These are phyloP conservation scores for Coemansia furcata DNA, from an alignment of 192 early-diverging fungal species.

Conservation along the genomic window DNA sequence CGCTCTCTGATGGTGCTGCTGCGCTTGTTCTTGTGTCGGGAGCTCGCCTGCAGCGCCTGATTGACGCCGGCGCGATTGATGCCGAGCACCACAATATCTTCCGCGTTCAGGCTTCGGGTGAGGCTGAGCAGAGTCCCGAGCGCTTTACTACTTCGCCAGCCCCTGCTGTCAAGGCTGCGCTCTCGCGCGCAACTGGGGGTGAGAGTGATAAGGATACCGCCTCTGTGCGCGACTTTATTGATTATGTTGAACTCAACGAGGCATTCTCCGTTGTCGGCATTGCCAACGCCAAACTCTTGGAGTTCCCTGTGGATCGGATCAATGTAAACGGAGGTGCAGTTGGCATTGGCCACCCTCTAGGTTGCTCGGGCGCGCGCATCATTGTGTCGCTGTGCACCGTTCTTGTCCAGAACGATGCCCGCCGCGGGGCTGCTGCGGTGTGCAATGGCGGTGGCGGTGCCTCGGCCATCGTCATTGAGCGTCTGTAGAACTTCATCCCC, in stretches of 20 bases:
- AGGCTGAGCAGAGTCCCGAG: constrained; percentile 70
- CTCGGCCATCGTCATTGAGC: constrained; percentile 77
- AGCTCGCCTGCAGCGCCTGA: constrained; percentile 52
- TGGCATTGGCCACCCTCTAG: constrained; percentile 96
- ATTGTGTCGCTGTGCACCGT: constrained; percentile 77
- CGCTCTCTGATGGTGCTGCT: constrained; percentile 77
- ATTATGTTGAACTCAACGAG: constrained; percentile 82
- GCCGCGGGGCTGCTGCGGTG: constrained; percentile 87
- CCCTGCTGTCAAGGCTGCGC: constrained; percentile 74
- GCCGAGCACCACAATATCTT: constrained; percentile 26
- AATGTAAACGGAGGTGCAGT: constrained; percentile 97
- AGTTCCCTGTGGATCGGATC: constrained; percentile 70
- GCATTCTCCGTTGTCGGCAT: constrained; percentile 81
- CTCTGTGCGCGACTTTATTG: constrained; percentile 59
- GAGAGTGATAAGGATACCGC: constrained; percentile 46
- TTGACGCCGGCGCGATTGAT: constrained; percentile 40
- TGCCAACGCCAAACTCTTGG: constrained; percentile 82
- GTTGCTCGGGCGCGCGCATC: constrained; percentile 90
- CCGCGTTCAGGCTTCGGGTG: constrained; percentile 66
- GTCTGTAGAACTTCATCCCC: constrained; percentile 21
- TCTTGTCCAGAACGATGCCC: constrained; percentile 68
- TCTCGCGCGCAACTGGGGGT: constrained; percentile 57
- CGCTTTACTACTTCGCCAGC: constrained; percentile 75
- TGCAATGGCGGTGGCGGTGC: constrained; percentile 98
- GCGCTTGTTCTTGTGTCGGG: constrained; percentile 74